phyloP scores from a whole-genome alignment of 176 grass and related monocot genomes.

The Rhynchospora tenuis region DNA sequence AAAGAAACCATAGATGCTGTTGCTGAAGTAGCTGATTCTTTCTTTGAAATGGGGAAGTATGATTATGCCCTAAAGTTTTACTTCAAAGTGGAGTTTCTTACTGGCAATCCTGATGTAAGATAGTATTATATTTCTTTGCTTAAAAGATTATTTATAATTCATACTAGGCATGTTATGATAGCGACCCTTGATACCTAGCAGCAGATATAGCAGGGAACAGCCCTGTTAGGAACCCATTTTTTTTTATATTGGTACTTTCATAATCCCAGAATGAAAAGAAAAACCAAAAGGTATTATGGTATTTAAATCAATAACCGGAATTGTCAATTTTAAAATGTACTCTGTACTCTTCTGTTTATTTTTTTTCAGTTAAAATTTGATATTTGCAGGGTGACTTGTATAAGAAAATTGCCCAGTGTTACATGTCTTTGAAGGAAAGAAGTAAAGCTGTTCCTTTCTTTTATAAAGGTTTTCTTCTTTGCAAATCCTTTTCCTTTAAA shows the following conservation, averaged over 20 bases:
- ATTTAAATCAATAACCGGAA: not conserved
- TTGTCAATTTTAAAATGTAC: constrained; percentile 8
- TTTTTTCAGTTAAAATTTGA: constrained; percentile 11
- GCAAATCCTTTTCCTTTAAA: too few species aligned
- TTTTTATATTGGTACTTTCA: not conserved
- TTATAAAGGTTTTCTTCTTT: constrained; percentile 60
- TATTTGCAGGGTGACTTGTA: constrained; percentile 54
- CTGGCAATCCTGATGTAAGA: constrained; percentile 53
- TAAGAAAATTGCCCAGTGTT: constrained; percentile 80
- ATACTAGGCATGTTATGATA: not conserved
- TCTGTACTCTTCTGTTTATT: not conserved
- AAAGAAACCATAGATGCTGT: constrained; percentile 46
- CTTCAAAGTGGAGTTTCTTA: constrained; percentile 40
- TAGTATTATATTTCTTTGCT: not conserved
- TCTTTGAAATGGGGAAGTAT: constrained; percentile 54
- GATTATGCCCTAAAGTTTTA: constrained; percentile 81
- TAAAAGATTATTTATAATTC: not conserved
- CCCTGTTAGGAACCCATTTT: not conserved
- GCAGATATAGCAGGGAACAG: not conserved
- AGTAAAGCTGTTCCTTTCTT: constrained; percentile 67
- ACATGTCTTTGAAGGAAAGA: constrained; percentile 51
- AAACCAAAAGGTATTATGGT: not conserved
- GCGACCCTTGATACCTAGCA: not conserved
- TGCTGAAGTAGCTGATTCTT: constrained; percentile 48
- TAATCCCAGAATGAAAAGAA: not conserved